Evolutionary conservation across 2,329 filamentous ascomycete species (phyloP), one percentile per base, ranked within the genome.

Genomic region (Monilinia fructigena): DNA sequence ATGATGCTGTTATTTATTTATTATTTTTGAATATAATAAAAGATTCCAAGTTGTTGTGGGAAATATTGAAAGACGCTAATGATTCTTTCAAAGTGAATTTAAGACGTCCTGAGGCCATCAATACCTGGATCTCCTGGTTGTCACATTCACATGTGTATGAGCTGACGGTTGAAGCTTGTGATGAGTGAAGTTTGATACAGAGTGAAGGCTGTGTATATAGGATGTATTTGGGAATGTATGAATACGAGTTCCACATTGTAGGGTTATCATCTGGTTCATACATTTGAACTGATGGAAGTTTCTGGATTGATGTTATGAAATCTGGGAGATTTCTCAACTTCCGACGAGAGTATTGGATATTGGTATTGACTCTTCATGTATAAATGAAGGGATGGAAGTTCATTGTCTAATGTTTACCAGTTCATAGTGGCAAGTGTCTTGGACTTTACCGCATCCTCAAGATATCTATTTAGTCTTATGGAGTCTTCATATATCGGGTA

Each of bases 41-140:
- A 23, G 12, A 38, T 54, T 11, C 12, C 20, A 31, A 31, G 31
- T 16, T 40, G 11, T 55, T 55, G 23, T 42, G 35, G 48, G 35
- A 35, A 50, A 55, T 28, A 45, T 12, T 31, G n/a, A 50, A 61
- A 6, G 3, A 35, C 18, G 45, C 28, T 40, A 61, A 20, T 20
- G 8, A 20, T 38, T 61, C 50, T 38, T 14, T 5, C 5, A 5
- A 23, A 38, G n/a, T 20, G n/a, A 35, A 50, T 60, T 26, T 3
- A 14, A 50, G n/a, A 18, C 23, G 10, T 40, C 58, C 58, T 61
- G 45, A 61, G 58, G 58, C 45, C 31, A 20, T 14, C n/a, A 38
- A 38, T 38, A 18, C 8, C 31, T 50, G 31, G 20, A 50, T 26
- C 4, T 38, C 23, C 47, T 23, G 14, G 14, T 50, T 50, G 35